phyloP scores from a whole-genome alignment of 805 yeast species.

The Candida michaelii region DNA sequence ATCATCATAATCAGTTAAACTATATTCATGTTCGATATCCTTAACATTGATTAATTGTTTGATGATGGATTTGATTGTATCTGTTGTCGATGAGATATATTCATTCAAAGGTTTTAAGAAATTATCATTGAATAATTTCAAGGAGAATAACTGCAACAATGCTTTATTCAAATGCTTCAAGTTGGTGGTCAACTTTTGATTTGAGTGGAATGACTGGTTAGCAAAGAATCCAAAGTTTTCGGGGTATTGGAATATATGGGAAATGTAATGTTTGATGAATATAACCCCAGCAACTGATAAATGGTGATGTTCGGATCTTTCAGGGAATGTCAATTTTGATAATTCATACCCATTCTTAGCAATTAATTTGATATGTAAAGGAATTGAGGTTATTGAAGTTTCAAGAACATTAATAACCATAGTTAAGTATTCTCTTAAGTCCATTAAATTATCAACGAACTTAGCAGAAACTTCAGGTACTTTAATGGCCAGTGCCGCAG shows the following conservation, averaged over 20 bases:
- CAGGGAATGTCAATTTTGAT: slow-evolving; percentile 53
- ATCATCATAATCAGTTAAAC: slow-evolving; percentile 68
- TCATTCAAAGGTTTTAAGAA: slow-evolving; percentile 81
- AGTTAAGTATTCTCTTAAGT: slow-evolving; percentile 67
- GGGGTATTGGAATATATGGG: slow-evolving; percentile 48
- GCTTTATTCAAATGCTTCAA: slow-evolving; percentile 57
- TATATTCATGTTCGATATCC: slow-evolving; percentile 59
- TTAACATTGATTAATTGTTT: slow-evolving; percentile 52
- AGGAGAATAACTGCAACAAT: slow-evolving; percentile 61
- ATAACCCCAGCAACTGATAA: slow-evolving; percentile 69
- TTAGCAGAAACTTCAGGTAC: slow-evolving; percentile 68
- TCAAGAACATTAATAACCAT: slow-evolving; percentile 57
- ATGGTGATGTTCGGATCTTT: slow-evolving; percentile 57
- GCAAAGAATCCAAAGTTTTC: slow-evolving; percentile 55
- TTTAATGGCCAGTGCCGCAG: slow-evolving; percentile 72
- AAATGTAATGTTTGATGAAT: slow-evolving; percentile 52
- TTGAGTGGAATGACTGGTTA: slow-evolving; percentile 27
- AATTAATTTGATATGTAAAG: slow-evolving; percentile 35
- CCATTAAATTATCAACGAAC: slow-evolving; percentile 73
- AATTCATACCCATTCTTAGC: slow-evolving; percentile 34
- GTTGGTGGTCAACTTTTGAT: slow-evolving; percentile 42
- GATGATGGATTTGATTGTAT: slow-evolving; percentile 46
- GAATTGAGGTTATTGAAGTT: slow-evolving; percentile 36
- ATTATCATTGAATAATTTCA: slow-evolving; percentile 69
- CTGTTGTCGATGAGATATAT: slow-evolving; percentile 54